Conservation (phyloP, 106 monocot genomes). For the Xerophyta viscosa region DNA sequence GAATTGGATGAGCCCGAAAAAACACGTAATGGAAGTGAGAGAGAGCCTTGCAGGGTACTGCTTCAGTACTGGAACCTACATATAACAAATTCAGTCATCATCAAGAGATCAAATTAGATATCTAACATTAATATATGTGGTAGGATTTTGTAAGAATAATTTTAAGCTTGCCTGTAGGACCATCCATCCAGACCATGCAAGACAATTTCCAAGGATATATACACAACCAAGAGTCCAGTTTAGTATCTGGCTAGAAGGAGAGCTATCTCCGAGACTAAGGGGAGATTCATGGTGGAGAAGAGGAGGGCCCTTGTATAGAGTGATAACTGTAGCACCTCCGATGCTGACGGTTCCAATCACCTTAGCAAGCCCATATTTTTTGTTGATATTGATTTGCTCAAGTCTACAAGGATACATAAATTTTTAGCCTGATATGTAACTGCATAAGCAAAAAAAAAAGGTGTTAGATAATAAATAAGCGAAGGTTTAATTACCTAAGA, state of each 20-base stretch:
- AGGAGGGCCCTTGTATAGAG: constrained; percentile 79
- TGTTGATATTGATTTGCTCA: constrained; percentile 46
- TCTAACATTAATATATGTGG: too few species aligned
- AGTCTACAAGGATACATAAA: constrained; percentile 41
- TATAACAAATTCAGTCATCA: too few species aligned
- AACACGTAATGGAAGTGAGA: constrained; percentile 44
- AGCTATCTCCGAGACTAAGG: constrained; percentile 4
- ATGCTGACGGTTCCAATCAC: constrained; percentile 74
- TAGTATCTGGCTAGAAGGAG: constrained; percentile 34
- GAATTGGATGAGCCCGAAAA: constrained; percentile 76
- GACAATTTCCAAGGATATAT: constrained; percentile 62
- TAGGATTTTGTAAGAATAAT: too few species aligned
- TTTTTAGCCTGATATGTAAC: too few species aligned
- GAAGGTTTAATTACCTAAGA: constrained; percentile 31
- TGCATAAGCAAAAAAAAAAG: too few species aligned
- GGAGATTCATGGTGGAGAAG: constrained; percentile 24
- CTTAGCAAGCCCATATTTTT: constrained; percentile 66
- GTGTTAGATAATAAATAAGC: too few species aligned
- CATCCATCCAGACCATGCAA: constrained; percentile 93
- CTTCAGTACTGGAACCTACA: constrained; percentile 70
- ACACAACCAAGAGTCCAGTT: constrained; percentile 85
- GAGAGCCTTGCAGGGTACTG: constrained; percentile 84
- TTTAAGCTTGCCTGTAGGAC: constrained; percentile 53
- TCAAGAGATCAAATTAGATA: too few species aligned
- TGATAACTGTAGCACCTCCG: constrained; percentile 72